phyloP scores from a whole-genome alignment of 768 basidiomycete species.

The Rhizopogon vulgaris region DNA sequence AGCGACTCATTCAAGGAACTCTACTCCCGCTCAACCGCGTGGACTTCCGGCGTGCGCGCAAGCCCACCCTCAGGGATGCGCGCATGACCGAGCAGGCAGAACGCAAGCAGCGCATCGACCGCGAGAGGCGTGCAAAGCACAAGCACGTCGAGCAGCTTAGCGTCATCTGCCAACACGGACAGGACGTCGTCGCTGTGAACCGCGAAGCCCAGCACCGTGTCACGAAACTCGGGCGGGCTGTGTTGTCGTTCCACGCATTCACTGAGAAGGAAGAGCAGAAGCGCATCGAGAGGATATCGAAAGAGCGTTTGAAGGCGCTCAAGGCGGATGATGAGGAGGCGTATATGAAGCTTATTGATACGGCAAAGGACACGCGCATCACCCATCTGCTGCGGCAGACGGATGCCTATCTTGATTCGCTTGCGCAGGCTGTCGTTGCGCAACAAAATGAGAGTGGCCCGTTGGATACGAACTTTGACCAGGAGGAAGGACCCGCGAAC shows the following conservation, averaged over 20 bases:
- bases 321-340: constrained; percentile 99
- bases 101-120: constrained; percentile 84
- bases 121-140: constrained; percentile 91
- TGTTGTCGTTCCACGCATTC: constrained; percentile 77
- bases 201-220: constrained; percentile 59
- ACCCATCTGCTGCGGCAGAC: constrained; percentile 94
- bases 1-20: constrained; percentile 81
- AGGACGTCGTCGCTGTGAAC: constrained; percentile 63
- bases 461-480: constrained; percentile 42
- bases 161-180: constrained; percentile 81
- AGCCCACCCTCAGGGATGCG: constrained; percentile 83
- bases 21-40: constrained; percentile 87
- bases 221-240: constrained; percentile 61
- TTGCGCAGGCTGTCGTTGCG: constrained; percentile 87
- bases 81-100: constrained; percentile 86
- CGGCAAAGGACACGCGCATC: constrained; percentile 98
- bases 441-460: constrained; percentile 74
- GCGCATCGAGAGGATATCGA: constrained; percentile 89
- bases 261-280: constrained; percentile 99
- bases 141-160: constrained; percentile 93
- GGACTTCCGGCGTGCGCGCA: constrained; percentile 84
- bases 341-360: constrained; percentile 99
- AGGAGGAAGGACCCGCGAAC: constrained; percentile 68
- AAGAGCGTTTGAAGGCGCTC: constrained; percentile 96
- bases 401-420: constrained; percentile 88